phyloP scores from a whole-genome alignment of 768 basidiomycete genomes.

The Tulasnella calospora region DNA sequence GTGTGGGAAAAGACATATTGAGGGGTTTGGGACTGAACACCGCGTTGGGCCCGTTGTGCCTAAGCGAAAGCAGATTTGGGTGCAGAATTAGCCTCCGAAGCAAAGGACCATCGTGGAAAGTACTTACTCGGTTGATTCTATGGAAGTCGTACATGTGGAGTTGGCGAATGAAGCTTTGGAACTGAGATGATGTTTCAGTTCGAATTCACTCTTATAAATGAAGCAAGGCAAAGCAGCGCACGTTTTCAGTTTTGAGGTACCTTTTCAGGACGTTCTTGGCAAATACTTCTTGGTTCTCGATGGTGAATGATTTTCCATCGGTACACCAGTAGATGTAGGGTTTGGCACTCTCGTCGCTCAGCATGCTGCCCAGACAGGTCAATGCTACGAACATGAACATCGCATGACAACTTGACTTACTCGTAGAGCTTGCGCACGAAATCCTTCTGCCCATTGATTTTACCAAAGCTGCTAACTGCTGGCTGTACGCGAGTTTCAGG shows the following conservation, averaged over 20 bases:
- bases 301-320: background rate
- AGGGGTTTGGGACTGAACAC: conserved; percentile 75
- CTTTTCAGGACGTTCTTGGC: background rate
- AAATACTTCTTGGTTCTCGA: background rate
- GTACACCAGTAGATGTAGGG: background rate
- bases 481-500: background rate
- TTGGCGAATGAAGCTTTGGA: conserved; percentile 90
- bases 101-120: background rate
- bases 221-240: background rate
- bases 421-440: background rate
- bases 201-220: background rate
- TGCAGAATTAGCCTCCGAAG: background rate
- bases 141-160: conserved; percentile 97
- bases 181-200: conserved; percentile 45
- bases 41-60: conserved; percentile 76
- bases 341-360: background rate
- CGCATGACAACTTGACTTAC: background rate
- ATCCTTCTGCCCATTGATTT: background rate
- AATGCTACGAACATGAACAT: background rate
- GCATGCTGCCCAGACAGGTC: background rate
- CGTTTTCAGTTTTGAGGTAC: background rate
- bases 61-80: conserved; percentile 33
- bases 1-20: conserved; percentile 69
- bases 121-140: conserved; percentile 37
- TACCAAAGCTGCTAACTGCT: background rate